A percentile compares a stretch with the other conserved stretches of the same genome.
These are phyloP conservation scores for Pyrus pyrifolia DNA, from an alignment of 306 rosid species.

Conservation along the genomic window DNA sequence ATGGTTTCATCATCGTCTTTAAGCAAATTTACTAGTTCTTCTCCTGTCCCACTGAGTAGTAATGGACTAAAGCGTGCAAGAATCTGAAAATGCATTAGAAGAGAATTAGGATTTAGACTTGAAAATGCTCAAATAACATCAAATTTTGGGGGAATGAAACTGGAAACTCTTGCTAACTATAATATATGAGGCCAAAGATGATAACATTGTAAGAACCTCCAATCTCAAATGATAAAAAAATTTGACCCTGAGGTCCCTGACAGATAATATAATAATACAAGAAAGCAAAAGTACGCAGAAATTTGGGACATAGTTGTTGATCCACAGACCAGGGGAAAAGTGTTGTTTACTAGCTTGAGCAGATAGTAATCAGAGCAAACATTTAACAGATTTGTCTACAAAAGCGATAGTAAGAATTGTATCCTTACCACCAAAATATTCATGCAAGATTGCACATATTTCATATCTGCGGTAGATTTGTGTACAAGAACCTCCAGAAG, in stretches of 20 bases:
- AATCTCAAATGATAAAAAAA: not conserved
- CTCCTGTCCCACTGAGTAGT: conserved; percentile 75
- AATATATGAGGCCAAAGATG: not conserved
- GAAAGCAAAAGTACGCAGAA: not conserved
- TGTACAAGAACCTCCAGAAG: conserved; percentile 52
- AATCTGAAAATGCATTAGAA: conserved; percentile 35
- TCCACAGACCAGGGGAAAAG: not conserved
- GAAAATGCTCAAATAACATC: not conserved
- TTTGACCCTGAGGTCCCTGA: not conserved
- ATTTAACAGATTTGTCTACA: not conserved
- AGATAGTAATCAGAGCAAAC: not conserved
- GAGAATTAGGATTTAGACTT: not conserved
- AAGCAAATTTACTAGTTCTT: conserved; percentile 66
- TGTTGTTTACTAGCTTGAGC: not conserved
- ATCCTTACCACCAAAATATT: conserved; percentile 77
- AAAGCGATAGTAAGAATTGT: conserved; percentile 10
- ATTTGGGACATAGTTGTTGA: not conserved
- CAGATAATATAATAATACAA: conserved; percentile 4
- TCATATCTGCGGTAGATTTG: conserved; percentile 49
- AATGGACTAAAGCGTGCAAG: conserved; percentile 87
- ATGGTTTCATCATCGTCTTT: conserved; percentile 72
- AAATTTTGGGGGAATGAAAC: conserved; percentile 5
- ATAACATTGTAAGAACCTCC: not conserved
- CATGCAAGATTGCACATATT: conserved; percentile 51
- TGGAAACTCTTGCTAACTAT: not conserved